Percentiles rank a stretch among this genome's conserved stretches.
Evolutionary conservation across 2,329 filamentous ascomycete genomes (phyloP).

Genomic region (Scedosporium apiospermum): DNA sequence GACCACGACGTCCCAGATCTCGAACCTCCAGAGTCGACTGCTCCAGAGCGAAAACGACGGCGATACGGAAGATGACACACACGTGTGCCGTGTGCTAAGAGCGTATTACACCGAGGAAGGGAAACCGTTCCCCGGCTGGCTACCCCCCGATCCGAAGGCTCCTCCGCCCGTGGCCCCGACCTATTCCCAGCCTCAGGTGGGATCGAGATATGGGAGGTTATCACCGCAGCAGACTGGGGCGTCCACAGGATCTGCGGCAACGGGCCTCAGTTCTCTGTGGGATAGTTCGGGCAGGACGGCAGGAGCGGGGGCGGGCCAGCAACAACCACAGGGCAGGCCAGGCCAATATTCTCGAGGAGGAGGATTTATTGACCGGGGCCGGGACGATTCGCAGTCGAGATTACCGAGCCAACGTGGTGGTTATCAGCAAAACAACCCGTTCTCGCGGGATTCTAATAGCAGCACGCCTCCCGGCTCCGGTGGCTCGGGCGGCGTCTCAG

Average conservation of each 20-base stretch:
- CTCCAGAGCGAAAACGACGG: constrained; percentile 57
- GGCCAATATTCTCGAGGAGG: not conserved
- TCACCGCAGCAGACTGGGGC: constrained; percentile 19
- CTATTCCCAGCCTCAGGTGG: constrained; percentile 41
- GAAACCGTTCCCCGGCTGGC: constrained; percentile 72
- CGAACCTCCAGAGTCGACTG: constrained; percentile 59
- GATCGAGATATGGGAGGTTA: constrained; percentile 43
- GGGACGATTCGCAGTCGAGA: constrained; percentile 26
- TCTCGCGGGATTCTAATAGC: constrained; percentile 12
- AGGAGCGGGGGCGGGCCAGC: constrained; percentile 12
- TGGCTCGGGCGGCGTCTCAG: constrained; percentile 41
- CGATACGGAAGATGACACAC: constrained; percentile 80
- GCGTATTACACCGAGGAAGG: constrained; percentile 89
- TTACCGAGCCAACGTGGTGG: constrained; percentile 65
- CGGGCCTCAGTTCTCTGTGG: constrained; percentile 48
- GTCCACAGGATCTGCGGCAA: constrained; percentile 10
- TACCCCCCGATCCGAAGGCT: constrained; percentile 76
- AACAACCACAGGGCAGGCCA: constrained; percentile 6
- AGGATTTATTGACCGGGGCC: not conserved
- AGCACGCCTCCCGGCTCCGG: constrained; percentile 9
- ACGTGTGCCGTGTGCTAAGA: constrained; percentile 87
- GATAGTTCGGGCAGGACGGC: constrained; percentile 24
- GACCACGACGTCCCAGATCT: constrained; percentile 56
- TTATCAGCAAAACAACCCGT: constrained; percentile 48
- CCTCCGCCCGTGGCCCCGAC: constrained; percentile 45